Evolutionary conservation across 2,329 filamentous ascomycete species (phyloP).

Genomic region (Exophiala mesophila): DNA sequence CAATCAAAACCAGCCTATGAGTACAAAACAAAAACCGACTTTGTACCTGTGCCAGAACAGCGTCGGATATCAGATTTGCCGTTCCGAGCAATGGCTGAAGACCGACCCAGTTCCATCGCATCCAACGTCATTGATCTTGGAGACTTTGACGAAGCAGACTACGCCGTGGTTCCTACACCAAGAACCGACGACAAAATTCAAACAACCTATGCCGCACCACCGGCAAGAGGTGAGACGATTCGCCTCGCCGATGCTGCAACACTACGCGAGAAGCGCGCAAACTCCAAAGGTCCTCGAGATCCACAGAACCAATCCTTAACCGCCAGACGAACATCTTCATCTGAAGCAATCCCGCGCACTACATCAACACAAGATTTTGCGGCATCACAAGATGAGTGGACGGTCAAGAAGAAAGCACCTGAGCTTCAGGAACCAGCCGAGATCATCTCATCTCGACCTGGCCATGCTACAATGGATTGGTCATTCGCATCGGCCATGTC

Average conservation of each 20-base stretch:
- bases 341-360: conserved; percentile 35
- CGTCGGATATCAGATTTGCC: conserved; percentile 52
- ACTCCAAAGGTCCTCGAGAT: conserved; percentile 40
- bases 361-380: conserved; percentile 47
- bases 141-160: conserved; percentile 44
- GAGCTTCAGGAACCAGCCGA: conserved; percentile 24
- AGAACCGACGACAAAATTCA: conserved; percentile 45
- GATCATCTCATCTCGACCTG: conserved; percentile 20
- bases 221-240: conserved; percentile 40
- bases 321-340: conserved; percentile 25
- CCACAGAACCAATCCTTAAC: conserved; percentile 32
- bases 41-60: conserved; percentile 41
- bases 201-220: conserved; percentile 43
- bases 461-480: conserved; percentile 31
- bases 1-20: conserved; percentile 52
- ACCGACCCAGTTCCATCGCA: conserved; percentile 41
- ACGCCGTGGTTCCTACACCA: conserved; percentile 45
- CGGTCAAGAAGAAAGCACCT: conserved; percentile 20
- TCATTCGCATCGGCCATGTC: conserved; percentile 43
- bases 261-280: conserved; percentile 51
- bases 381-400: conserved; percentile 28
- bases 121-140: conserved; percentile 51
- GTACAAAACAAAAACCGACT: conserved; percentile 51
- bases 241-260: conserved; percentile 51
- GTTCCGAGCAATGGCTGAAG: conserved; percentile 33